Evolutionary conservation across 1,284 basidiomycete genomes (phyloP), one percentile per base, ranked within the genome.

Genomic region (Microbotryum intermedium): DNA sequence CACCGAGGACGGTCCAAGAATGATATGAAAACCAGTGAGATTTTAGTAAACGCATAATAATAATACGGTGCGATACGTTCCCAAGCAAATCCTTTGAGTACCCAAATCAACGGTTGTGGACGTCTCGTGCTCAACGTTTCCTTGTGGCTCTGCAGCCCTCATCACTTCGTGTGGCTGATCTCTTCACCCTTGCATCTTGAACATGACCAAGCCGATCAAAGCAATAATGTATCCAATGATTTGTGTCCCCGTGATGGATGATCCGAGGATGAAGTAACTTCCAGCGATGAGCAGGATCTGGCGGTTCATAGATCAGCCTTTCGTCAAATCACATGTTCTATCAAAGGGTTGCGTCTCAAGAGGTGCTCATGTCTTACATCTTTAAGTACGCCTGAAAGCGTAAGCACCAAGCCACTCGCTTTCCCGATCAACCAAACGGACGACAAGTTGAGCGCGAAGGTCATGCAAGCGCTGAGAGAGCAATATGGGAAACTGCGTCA

Each of bases 341-440:
- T 25, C 39, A 25, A 29, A 43, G 49, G 21, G 50, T 18, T 58
- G 49, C 9, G 16, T 4, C 11, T 34, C 2, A 1, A 2, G 20
- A 34, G n/a, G n/a, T n/a, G n/a, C n/a, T n/a, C n/a, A n/a, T 6
- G 21, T 43, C 57, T 21, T 29, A 55, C 57, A 21, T 59, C 58
- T 21, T 67, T 61, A 39, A 97, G 86, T 20, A 98, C 93, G 62
- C 94, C 94, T 8, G 93, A 90, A 11, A 97, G 82, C 2, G 93
- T 97, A 65, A 97, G 79, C 7, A 95, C 84, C 60, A 97, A 80
- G 1, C 92, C 90, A 60, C 85, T 87, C 1, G 86, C 90, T 0
- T 84, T 88, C 55, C 91, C 83, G 53, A 97, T 91, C 62, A 97
- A 81, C 80, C 94, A 97, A 28, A 97, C 93, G 9, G 92, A 91